Conservation (phyloP, 176 grass and related monocot species). For the Cenchrus americanus region DNA sequence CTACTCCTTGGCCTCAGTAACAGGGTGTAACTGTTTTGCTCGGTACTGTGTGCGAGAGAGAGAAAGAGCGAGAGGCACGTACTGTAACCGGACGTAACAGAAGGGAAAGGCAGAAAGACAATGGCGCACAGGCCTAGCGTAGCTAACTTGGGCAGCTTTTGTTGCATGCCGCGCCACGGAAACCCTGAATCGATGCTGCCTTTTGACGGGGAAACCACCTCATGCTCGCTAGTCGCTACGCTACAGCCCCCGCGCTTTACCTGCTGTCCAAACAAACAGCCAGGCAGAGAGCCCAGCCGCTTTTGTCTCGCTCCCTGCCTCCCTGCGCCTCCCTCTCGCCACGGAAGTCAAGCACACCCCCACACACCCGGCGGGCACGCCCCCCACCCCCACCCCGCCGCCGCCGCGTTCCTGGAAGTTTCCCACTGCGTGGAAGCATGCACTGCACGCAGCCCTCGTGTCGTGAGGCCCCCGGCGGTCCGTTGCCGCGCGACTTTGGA, state of each 20-base stretch:
- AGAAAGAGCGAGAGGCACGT: not conserved
- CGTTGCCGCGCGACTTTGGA: slow-evolving; percentile 13
- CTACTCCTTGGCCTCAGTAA: too few species aligned
- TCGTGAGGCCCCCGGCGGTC: not conserved
- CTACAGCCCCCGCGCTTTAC: not conserved
- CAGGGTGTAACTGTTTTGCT: too few species aligned
- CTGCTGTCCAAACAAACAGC: not conserved
- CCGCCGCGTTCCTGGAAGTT: slow-evolving; percentile 33
- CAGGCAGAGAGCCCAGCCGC: not conserved
- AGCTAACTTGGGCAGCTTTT: slow-evolving; percentile 29
- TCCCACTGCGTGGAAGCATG: not conserved
- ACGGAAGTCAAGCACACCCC: not conserved
- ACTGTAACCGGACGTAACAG: too few species aligned
- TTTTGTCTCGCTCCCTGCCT: not conserved
- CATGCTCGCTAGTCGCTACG: too few species aligned
- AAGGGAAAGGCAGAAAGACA: not conserved
- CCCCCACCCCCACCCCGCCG: not conserved
- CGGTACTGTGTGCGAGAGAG: not conserved
- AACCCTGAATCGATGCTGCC: slow-evolving; percentile 34
- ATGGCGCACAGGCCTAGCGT: not conserved
- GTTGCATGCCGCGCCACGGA: slow-evolving; percentile 35
- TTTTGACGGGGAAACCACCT: not conserved
- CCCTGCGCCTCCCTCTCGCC: not conserved
- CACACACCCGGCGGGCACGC: not conserved
- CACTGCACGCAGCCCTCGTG: too few species aligned